Percentiles rank a stretch among this genome's conserved stretches.
Evolutionary conservation across 257 asterid genomes (phyloP).

Genomic region (Eucommia ulmoides): DNA sequence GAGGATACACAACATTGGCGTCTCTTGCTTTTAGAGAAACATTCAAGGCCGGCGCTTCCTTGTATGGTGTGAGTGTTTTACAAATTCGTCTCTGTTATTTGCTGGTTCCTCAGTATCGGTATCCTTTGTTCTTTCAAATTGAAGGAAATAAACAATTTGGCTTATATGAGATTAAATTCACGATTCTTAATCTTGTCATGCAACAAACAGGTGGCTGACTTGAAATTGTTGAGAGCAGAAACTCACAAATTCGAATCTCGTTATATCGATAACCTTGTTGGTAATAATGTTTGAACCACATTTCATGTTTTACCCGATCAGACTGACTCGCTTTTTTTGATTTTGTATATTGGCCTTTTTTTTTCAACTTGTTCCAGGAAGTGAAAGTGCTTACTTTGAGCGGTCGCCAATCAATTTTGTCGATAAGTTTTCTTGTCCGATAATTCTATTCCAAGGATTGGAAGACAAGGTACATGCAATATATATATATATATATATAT

Average conservation of each 20-base stretch:
- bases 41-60: slow-evolving; percentile 87
- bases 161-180: no score
- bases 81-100: neutral
- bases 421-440: slow-evolving; percentile 1
- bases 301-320: neutral
- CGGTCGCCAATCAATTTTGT: slow-evolving; percentile 1
- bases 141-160: no score
- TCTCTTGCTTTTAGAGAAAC: slow-evolving; percentile 80
- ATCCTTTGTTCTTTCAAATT: no score
- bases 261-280: slow-evolving; percentile 78
- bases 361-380: slow-evolving; percentile 33
- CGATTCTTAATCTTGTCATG: slow-evolving; percentile 2
- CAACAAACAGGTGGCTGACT: slow-evolving; percentile 69
- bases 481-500: no score
- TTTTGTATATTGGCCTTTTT: neutral
- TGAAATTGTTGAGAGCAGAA: slow-evolving; percentile 54
- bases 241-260: slow-evolving; percentile 90
- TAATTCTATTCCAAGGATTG: slow-evolving; percentile 43
- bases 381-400: slow-evolving; percentile 1
- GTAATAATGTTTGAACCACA: slow-evolving; percentile 30
- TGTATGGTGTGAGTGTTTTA: slow-evolving; percentile 79
- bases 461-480: slow-evolving; percentile 83
- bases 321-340: no score
- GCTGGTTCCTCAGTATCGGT: no score
- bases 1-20: slow-evolving; percentile 94